Evolutionary conservation across 352 stramenopile species (phyloP).

Genomic region (Globisporangium splendens): DNA sequence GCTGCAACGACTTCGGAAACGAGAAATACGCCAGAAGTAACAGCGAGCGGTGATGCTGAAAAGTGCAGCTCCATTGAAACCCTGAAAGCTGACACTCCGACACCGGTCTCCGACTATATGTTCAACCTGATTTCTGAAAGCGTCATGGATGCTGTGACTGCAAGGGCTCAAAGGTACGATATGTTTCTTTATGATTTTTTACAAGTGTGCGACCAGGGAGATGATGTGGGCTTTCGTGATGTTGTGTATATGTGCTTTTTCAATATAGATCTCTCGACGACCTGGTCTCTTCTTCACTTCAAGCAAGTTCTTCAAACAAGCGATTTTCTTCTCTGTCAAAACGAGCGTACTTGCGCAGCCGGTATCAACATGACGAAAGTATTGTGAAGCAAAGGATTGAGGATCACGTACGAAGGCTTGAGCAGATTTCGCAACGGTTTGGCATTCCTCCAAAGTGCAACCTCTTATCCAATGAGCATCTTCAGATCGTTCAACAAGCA

Average conservation of each 20-base stretch:
- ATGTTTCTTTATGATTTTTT: no score
- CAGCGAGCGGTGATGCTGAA: neutral
- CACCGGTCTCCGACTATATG: slow-evolving; percentile 7
- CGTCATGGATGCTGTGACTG: slow-evolving; percentile 18
- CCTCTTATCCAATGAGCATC: slow-evolving; percentile 40
- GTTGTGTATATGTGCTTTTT: no score
- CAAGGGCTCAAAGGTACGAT: slow-evolving; percentile 34
- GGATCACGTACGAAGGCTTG: slow-evolving; percentile 35
- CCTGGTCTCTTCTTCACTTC: neutral
- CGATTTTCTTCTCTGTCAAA: slow-evolving; percentile 36
- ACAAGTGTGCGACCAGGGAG: no score
- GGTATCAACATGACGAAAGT: slow-evolving; percentile 43
- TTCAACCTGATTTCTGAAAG: slow-evolving; percentile 12
- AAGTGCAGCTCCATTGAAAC: neutral
- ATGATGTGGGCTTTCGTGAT: neutral
- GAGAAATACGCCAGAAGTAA: neutral
- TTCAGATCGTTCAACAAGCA: slow-evolving; percentile 49
- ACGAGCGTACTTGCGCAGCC: slow-evolving; percentile 44
- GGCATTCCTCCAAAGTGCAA: slow-evolving; percentile 36
- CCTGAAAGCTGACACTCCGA: neutral
- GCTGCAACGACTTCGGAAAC: neutral
- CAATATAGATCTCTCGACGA: slow-evolving; percentile 5
- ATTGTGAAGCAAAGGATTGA: slow-evolving; percentile 34
- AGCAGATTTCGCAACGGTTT: slow-evolving; percentile 39
- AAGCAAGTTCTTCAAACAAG: neutral